Percentiles rank a stretch among this genome's conserved stretches.
These are phyloP conservation scores for Lepidium didymum DNA, from an alignment of 345 rosid genomes.

Conservation along the genomic window DNA sequence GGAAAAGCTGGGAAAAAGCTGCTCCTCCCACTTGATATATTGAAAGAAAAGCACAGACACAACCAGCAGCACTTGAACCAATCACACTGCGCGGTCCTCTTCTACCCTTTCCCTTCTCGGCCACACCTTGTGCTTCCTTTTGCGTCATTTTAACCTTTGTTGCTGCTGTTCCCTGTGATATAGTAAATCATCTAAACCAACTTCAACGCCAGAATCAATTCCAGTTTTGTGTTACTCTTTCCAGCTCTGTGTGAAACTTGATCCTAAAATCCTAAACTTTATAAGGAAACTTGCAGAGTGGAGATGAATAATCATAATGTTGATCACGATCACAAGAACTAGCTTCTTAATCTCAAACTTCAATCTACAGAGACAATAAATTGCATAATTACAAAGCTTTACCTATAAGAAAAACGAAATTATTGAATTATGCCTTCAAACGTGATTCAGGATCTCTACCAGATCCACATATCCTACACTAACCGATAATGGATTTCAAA, in stretches of 20 bases:
- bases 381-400: background rate
- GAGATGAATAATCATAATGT: background rate
- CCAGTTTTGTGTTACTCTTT: background rate
- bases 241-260: background rate
- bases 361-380: background rate
- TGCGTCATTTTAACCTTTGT: conserved; percentile 94
- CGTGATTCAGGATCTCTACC: background rate
- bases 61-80: conserved; percentile 98
- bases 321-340: background rate
- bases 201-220: conserved; percentile 2
- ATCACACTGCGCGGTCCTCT: conserved; percentile 95
- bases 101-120: conserved; percentile 93
- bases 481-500: background rate
- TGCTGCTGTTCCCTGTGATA: conserved; percentile 77
- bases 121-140: conserved; percentile 93
- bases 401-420: background rate
- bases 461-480: background rate
- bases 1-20: conserved; percentile 42
- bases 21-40: conserved; percentile 62
- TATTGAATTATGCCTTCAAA: background rate
- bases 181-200: conserved; percentile 22
- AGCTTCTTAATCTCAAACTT: background rate
- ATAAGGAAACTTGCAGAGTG: background rate
- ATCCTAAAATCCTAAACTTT: background rate
- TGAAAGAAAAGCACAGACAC: conserved; percentile 73